Conservation (phyloP, 305 asterid species). For the Fraxinus albicans region DNA sequence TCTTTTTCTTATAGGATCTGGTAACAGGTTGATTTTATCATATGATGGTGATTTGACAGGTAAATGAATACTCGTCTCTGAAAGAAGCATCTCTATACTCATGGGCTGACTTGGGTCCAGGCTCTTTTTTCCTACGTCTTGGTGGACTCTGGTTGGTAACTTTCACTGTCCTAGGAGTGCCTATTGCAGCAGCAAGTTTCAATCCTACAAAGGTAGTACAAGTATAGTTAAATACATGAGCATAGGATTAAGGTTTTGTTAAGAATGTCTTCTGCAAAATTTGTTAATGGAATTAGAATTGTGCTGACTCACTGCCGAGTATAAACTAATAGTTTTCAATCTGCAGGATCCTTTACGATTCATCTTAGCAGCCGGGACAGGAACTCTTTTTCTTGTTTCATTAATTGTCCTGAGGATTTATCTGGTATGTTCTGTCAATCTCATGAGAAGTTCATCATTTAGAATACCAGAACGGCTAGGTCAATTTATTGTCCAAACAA, state of each 20-base stretch:
- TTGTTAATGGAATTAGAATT: not conserved
- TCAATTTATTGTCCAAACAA: not conserved
- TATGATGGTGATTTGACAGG: constrained; percentile 35
- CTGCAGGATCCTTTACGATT: constrained; percentile 80
- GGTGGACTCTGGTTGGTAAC: constrained; percentile 84
- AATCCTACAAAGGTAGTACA: constrained; percentile 62
- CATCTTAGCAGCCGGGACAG: constrained; percentile 69
- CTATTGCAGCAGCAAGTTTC: constrained; percentile 92
- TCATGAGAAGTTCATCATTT: not conserved
- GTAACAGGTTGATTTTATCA: not conserved
- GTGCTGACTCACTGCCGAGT: not conserved
- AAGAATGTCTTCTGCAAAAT: not conserved
- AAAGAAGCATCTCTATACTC: constrained; percentile 53
- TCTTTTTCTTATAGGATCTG: not conserved
- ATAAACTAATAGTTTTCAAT: constrained; percentile 15
- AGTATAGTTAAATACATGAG: not conserved
- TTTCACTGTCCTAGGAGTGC: constrained; percentile 78
- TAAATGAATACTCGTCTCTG: constrained; percentile 84
- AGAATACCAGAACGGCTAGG: not conserved
- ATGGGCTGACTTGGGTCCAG: constrained; percentile 77
- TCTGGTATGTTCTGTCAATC: constrained; percentile 48
- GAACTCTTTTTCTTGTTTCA: constrained; percentile 79
- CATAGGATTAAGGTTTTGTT: not conserved
- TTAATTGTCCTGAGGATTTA: constrained; percentile 81
- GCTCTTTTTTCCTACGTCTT: constrained; percentile 68